Percentiles rank a stretch among this genome's conserved stretches.
Evolutionary conservation across 208 protist genomes (phyloP).

Genomic region (Trypanosoma cruzi): DNA sequence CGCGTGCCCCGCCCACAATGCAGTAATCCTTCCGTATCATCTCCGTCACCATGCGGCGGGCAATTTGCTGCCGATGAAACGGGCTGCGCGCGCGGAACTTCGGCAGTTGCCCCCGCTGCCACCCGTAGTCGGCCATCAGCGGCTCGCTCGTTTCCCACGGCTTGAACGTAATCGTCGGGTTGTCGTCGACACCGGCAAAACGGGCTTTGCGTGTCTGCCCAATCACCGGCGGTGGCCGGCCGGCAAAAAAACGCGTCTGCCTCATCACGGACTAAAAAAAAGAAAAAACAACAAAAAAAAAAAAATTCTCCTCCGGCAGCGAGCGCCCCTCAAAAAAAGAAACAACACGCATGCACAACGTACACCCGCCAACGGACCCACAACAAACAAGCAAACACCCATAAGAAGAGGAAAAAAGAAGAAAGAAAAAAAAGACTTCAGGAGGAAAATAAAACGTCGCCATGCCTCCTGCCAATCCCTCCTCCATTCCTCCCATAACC

Average conservation of each 20-base stretch:
- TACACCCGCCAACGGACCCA: too few species aligned
- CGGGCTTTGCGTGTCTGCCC: slow-evolving; percentile 64
- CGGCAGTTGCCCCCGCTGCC: slow-evolving; percentile 75
- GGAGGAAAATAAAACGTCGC: too few species aligned
- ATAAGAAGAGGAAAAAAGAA: too few species aligned
- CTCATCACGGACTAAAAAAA: slow-evolving; percentile 20
- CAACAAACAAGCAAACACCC: too few species aligned
- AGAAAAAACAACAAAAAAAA: too few species aligned
- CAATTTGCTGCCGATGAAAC: slow-evolving; percentile 88
- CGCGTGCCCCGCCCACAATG: slow-evolving; percentile 86
- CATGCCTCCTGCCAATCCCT: too few species aligned
- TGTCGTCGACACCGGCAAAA: slow-evolving; percentile 82
- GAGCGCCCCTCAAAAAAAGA: too few species aligned
- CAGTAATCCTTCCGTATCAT: slow-evolving; percentile 90
- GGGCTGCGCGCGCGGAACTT: slow-evolving; percentile 86
- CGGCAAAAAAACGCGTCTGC: slow-evolving; percentile 20
- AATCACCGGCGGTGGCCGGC: slow-evolving; percentile 74
- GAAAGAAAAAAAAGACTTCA: too few species aligned
- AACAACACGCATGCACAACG: too few species aligned
- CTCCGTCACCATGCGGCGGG: slow-evolving; percentile 90
- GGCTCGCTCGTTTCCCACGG: slow-evolving; percentile 78
- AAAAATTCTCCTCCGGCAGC: too few species aligned
- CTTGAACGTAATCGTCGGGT: slow-evolving; percentile 72
- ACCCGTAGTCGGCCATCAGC: slow-evolving; percentile 88
- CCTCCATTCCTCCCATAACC: too few species aligned